Evolutionary conservation across 208 protist genomes (phyloP).

Genomic region (Crithidia sp.): DNA sequence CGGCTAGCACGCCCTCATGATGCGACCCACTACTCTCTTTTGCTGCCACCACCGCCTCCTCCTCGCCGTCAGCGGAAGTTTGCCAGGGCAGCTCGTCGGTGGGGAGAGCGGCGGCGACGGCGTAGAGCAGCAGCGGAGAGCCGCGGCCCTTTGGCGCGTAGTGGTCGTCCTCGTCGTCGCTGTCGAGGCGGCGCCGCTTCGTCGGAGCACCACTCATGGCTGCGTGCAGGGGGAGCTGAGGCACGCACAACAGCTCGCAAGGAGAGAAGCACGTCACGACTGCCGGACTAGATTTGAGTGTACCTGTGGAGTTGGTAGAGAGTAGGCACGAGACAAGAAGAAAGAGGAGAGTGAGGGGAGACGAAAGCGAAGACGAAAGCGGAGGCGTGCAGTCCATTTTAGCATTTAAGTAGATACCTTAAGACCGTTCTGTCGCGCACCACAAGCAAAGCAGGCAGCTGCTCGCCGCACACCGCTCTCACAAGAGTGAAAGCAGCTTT

Average conservation of each 20-base stretch:
- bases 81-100: conserved; percentile 22
- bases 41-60: not conserved
- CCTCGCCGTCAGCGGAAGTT: not conserved
- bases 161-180: conserved; percentile 84
- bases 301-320: no score
- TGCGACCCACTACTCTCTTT: not conserved
- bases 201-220: conserved; percentile 9
- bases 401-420: no score
- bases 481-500: no score
- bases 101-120: conserved; percentile 17
- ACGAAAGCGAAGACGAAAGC: no score
- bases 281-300: no score
- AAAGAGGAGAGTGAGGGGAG: not conserved
- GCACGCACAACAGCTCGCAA: not conserved
- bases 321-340: no score
- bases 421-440: no score
- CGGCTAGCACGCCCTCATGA: not conserved
- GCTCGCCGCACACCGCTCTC: no score
- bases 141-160: conserved; percentile 23
- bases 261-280: not conserved
- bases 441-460: no score
- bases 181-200: conserved; percentile 59
- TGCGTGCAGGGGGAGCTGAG: not conserved
- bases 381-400: no score
- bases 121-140: conserved; percentile 44